Conservation (phyloP, 176 grass and related monocot species). For the Triticum timopheevii region DNA sequence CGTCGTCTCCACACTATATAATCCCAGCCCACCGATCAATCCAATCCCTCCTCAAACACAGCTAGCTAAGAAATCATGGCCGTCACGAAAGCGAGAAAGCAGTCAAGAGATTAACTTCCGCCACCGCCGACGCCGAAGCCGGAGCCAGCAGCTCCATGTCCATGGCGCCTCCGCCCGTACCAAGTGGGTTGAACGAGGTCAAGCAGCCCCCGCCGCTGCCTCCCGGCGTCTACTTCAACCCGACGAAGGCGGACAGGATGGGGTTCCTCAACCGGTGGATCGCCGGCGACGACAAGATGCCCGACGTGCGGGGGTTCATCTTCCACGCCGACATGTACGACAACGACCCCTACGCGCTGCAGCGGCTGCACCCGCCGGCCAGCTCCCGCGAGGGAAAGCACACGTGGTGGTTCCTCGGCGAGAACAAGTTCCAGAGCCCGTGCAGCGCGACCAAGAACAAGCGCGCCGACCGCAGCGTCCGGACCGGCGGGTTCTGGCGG, state of each 20-base stretch:
- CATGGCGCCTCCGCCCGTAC: not conserved
- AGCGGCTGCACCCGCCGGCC: not conserved
- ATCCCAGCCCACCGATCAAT: no score
- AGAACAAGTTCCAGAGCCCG: not conserved
- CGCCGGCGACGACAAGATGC: not conserved
- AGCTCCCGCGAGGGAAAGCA: not conserved
- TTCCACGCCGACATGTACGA: constrained; percentile 7
- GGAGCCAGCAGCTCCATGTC: not conserved
- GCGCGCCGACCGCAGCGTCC: not conserved
- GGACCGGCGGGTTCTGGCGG: constrained; percentile 5
- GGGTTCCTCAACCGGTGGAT: not conserved
- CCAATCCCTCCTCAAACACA: not conserved
- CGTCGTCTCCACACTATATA: no score
- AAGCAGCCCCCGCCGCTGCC: not conserved
- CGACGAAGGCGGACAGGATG: not conserved
- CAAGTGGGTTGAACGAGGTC: not conserved
- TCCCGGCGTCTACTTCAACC: constrained; percentile 32
- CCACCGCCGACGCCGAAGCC: not conserved
- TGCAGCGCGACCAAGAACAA: not conserved
- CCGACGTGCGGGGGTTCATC: not conserved
- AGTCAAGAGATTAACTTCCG: not conserved
- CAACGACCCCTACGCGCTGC: not conserved
- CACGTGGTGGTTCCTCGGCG: constrained; percentile 17
- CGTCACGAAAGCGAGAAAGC: not conserved
- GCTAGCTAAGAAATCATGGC: not conserved